Base-by-base conservation (phyloP, 176 grass and related monocot genomes). In the Hordeum marinum region DNA sequence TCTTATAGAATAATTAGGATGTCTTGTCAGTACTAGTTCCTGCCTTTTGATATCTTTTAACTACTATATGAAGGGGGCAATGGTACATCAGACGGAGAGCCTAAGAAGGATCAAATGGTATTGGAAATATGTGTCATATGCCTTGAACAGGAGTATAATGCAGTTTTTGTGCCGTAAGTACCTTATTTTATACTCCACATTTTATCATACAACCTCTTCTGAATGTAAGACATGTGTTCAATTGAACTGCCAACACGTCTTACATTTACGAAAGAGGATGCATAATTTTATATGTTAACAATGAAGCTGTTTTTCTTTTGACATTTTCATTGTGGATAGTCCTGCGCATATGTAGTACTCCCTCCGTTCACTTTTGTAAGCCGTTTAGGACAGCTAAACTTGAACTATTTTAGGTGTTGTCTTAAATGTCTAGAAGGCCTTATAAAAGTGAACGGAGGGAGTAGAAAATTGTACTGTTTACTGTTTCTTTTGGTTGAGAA, bases 131-230 rank as follows among this genome's bases (percentile, higher is more conserved):
- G 96, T 82, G 94, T 96, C 42, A 99, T 99, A 88, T 99, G 96
- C 88, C 96, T 99, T 82, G 96, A 99, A 85, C 93, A 99, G 69
- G 96, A 99, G 77, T 99, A 96, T 34, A 99, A 99, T 88, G 90
- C 91, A 86, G 94, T 94, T 99, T 96, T 99, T 92, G 91, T 99
- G 76, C 93, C 96, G 96, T 99, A 94, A 99, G 93, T 87, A 85
- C 85, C 50, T 32, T 82, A 67, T 39, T 59, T 52, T 81, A 35
- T 27, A 17, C 43, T 50, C 17, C 17, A 14, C 48, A 78, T 78
- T 9, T 68, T 36, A 40, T 69, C 45, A n/a, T 32, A 34, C 32
- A 3, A 34, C 32, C 32, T 34, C 32, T 34, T 34, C 32, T 34
- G 4, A 34, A 34, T 4, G 32, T 34, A 34, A 34, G 32, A n/a